phyloP scores from a whole-genome alignment of 495 filamentous ascomycete species.

The Penicillium psychrofluorescens region DNA sequence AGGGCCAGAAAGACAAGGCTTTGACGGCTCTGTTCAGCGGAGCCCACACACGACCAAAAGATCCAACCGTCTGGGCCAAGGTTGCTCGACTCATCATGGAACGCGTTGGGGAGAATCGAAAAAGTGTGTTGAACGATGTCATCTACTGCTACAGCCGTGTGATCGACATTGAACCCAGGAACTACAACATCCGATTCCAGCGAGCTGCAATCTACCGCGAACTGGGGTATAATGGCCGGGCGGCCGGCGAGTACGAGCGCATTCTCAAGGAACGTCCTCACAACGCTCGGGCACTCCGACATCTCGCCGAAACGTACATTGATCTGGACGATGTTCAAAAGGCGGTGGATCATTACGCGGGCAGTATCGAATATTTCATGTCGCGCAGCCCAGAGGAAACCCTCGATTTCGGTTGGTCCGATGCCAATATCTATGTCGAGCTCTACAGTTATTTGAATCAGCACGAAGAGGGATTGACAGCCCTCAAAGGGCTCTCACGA shows the following conservation, averaged over 20 bases:
- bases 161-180: conserved; percentile 51
- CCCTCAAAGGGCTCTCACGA: conserved; percentile 62
- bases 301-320: conserved; percentile 58
- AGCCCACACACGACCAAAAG: conserved; percentile 62
- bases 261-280: conserved; percentile 53
- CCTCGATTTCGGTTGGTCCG: conserved; percentile 66
- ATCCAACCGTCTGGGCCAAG: conserved; percentile 59
- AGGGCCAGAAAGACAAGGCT: conserved; percentile 60
- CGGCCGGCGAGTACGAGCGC: conserved; percentile 54
- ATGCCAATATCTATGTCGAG: conserved; percentile 78
- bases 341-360: conserved; percentile 54
- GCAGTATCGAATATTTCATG: conserved; percentile 50
- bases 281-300: conserved; percentile 53
- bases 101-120: conserved; percentile 45
- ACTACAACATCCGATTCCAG: conserved; percentile 52
- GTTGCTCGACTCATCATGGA: conserved; percentile 61
- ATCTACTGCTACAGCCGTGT: conserved; percentile 65
- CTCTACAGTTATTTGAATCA: conserved; percentile 58
- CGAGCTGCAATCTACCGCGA: conserved; percentile 54
- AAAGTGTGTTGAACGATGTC: conserved; percentile 46
- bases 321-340: conserved; percentile 48
- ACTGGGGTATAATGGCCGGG: conserved; percentile 47
- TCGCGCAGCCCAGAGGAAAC: conserved; percentile 38
- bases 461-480: conserved; percentile 55
- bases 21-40: conserved; percentile 62